Base-by-base conservation (phyloP, 2,329 filamentous ascomycete genomes). In the Celoporthe dispersa region DNA sequence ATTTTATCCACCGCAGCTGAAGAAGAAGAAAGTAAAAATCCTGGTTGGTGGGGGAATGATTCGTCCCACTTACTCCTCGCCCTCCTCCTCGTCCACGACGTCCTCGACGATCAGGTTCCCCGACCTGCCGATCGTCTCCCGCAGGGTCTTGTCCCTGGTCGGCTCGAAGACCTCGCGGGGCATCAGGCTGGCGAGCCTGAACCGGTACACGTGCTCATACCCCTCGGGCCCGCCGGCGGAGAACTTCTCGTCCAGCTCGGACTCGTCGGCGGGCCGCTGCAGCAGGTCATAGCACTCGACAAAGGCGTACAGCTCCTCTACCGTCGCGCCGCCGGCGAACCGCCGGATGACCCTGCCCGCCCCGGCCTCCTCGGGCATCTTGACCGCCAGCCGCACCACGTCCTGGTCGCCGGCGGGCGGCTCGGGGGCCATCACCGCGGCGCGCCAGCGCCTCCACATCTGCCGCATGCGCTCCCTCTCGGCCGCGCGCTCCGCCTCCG, bases 221-320 rank as follows among this genome's bases (percentile, higher is more conserved):
- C 83, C 88, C 31, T 85, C 82, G 0, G 94, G 93, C 74, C 88
- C 80, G 4, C 81, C 76, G 1, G 79, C 78, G 41, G 39, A n/a
- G 28, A 63, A 63, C 28, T 79, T 80, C 41, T 82, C 78, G 22
- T 80, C 79, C 4, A 74, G 76, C 5, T 72, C 70, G 9, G 72
- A 72, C 8, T 75, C 70, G 71, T 68, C 75, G 64, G 66, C 73
- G 31, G 77, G 79, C 1, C 81, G 80, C 48, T 86, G 80, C 3
- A 94, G 75, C 7, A 91, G 75, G 66, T 93, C 90, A 78, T 94
- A 91, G 81, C 95, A 98, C 78, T 99, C 96, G 2, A 98, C 94
- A 81, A 97, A 98, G 0, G 95, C 96, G 79, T 98, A 98, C 7
- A 99, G 82, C 76, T 98, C 94, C 78, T 98, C 95, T 51, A 98